Evolutionary conservation across 2,329 filamentous ascomycete genomes (phyloP), one percentile per base, ranked within the genome.

Genomic region (Cordyceps pruinosa): DNA sequence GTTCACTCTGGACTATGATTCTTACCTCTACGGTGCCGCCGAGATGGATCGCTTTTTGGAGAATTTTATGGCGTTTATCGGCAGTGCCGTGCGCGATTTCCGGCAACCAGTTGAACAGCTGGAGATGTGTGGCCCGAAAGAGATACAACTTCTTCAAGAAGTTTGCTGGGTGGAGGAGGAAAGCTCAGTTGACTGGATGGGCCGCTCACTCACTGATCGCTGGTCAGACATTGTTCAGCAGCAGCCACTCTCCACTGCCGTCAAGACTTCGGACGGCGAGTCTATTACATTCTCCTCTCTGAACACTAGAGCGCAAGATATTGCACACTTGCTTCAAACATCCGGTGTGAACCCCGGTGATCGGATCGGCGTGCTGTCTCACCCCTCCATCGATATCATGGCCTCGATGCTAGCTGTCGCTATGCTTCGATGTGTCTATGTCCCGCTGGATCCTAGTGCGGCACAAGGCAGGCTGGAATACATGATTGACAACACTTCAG

Each of bases 41-140:
- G 49, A 52, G 1, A 52, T 52, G 49, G 25, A 52, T 19, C 49
- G 49, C n/a, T 52, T 52, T 4, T 34, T 52, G 49, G 49, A 52
- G 17, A 52, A 52, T 19, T 52, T 52, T 12, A 52, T 52, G 35
- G 44, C 25, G 6, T 52, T 52, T 13, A 52, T 52, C 13, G 26
- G 37, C 6, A 44, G 37, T 19, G 49, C 49, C 13, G 49, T 52
- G 37, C 49, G 49, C 7, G 49, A 52, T 32, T 52, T 52, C 10
- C 15, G 49, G 26, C 49, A 52, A 26, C 49, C 49, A 7, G 35
- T 52, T 9, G 49, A 52, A 15, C 37, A 52, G n/a, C 37, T 52
- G 4, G 49, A 52, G 6, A 52, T 52, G 49, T 52, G 49, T 21
- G 49, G 49, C 17, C 8, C 26, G 17, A 30, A 52, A 23, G 49